Conservation (phyloP, 441 rosid species). For the Syzygium syzygioides region DNA sequence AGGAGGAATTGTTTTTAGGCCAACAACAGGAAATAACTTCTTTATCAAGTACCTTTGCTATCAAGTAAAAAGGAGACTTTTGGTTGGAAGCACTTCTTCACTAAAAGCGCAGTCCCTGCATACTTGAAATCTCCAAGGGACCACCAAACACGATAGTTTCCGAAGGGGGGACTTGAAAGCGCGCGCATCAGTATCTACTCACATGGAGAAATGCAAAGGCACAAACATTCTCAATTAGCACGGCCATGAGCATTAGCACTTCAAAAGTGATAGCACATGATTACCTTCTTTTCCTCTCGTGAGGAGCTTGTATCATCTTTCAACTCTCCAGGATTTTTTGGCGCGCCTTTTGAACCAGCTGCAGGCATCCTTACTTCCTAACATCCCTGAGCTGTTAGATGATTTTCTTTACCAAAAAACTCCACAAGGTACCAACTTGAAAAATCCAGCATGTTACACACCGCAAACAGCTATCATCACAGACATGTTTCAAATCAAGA, state of each 20-base stretch:
- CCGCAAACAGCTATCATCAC: background rate
- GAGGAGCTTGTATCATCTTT: conserved; percentile 83
- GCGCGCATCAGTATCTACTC: conserved; percentile 75
- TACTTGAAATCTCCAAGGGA: conserved; percentile 91
- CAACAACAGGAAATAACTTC: background rate
- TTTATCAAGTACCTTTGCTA: conserved; percentile 40
- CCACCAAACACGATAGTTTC: conserved; percentile 85
- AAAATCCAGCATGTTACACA: background rate
- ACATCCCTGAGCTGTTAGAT: conserved; percentile 22
- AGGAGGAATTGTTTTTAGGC: background rate
- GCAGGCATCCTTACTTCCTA: conserved; percentile 99
- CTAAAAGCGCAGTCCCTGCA: conserved; percentile 92
- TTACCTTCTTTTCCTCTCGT: conserved; percentile 91
- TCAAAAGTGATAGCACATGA: background rate
- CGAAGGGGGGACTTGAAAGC: conserved; percentile 74
- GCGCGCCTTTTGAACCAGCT: conserved; percentile 81
- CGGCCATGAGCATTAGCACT: background rate
- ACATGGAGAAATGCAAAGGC: background rate
- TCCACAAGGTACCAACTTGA: background rate
- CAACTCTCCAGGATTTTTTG: conserved; percentile 66
- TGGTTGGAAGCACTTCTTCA: conserved; percentile 74
- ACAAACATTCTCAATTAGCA: background rate
- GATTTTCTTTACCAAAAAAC: background rate
- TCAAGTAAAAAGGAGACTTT: conserved; percentile 71
- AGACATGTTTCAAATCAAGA: background rate